Percentiles rank a stretch among this genome's conserved stretches.
Conservation (phyloP, 345 rosid species). For the Noccaea caerulescens region DNA sequence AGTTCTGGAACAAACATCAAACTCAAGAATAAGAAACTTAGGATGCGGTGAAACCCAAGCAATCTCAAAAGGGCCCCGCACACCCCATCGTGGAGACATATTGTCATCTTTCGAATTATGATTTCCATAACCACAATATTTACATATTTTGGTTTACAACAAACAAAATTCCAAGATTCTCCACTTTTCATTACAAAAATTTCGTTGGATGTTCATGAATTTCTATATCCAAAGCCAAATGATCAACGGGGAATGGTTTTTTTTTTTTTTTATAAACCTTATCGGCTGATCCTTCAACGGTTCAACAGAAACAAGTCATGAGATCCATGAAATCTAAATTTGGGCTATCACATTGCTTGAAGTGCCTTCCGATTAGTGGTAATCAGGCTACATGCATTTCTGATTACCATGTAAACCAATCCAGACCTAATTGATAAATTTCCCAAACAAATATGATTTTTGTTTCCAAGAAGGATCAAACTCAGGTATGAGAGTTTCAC, state of each 20-base stretch:
- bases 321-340: no score
- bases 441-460: no score
- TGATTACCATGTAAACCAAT: no score
- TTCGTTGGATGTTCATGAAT: not conserved
- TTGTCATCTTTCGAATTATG: slow-evolving; percentile 28
- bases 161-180: not conserved
- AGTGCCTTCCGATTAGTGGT: no score
- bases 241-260: not conserved
- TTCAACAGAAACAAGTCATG: no score
- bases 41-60: slow-evolving; percentile 82
- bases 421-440: no score
- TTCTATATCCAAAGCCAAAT: not conserved
- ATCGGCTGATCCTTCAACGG: no score
- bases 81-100: slow-evolving; percentile 37
- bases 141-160: not conserved
- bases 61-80: slow-evolving; percentile 51
- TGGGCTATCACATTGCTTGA: no score
- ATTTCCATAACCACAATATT: not conserved
- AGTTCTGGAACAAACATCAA: slow-evolving; percentile 5
- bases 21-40: slow-evolving; percentile 30
- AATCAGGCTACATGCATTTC: no score
- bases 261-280: no score
- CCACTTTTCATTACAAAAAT: slow-evolving; percentile 8
- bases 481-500: no score
- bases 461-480: no score